Conservation (phyloP, 352 stramenopile species). For the Phytophthora sansomeana region DNA sequence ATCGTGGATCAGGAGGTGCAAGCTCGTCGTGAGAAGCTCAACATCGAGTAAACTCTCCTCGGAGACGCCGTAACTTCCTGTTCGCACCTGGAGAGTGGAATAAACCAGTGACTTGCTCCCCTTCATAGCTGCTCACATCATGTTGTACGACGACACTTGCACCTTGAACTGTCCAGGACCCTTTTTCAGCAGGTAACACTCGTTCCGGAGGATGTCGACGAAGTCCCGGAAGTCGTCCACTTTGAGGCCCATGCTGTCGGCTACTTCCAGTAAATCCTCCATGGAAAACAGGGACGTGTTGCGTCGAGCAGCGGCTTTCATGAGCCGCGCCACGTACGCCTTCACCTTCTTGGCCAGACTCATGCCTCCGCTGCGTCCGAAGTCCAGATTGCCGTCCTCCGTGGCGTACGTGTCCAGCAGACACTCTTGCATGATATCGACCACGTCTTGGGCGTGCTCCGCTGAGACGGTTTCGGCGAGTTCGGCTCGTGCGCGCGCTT, state of each 20-base stretch:
- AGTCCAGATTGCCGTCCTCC: slow-evolving; percentile 90
- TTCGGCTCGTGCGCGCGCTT: slow-evolving; percentile 95
- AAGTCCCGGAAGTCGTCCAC: slow-evolving; percentile 88
- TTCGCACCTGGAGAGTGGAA: slow-evolving; percentile 24
- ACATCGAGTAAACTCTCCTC: slow-evolving; percentile 49
- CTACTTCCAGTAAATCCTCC: slow-evolving; percentile 76
- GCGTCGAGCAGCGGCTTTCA: slow-evolving; percentile 63
- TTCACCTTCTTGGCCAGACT: slow-evolving; percentile 85
- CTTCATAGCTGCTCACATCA: slow-evolving; percentile 28
- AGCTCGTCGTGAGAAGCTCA: slow-evolving; percentile 72
- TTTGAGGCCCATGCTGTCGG: slow-evolving; percentile 75
- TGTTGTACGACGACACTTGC: slow-evolving; percentile 65
- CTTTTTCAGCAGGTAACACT: slow-evolving; percentile 89
- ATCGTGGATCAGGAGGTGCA: slow-evolving; percentile 78
- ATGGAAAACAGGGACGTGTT: slow-evolving; percentile 81
- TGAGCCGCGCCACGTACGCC: slow-evolving; percentile 79
- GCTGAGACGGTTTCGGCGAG: slow-evolving; percentile 93
- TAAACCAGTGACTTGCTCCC: slow-evolving; percentile 17
- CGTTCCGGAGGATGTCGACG: slow-evolving; percentile 87
- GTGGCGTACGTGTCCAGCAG: slow-evolving; percentile 92
- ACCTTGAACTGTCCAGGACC: slow-evolving; percentile 82
- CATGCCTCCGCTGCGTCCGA: slow-evolving; percentile 73
- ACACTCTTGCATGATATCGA: slow-evolving; percentile 96
- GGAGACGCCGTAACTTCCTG: slow-evolving; percentile 2
- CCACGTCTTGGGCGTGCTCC: slow-evolving; percentile 96